Percentiles rank a stretch among this genome's conserved stretches.
phyloP scores from a whole-genome alignment of 257 asterid genomes.

The Solanum bulbocastanum region DNA sequence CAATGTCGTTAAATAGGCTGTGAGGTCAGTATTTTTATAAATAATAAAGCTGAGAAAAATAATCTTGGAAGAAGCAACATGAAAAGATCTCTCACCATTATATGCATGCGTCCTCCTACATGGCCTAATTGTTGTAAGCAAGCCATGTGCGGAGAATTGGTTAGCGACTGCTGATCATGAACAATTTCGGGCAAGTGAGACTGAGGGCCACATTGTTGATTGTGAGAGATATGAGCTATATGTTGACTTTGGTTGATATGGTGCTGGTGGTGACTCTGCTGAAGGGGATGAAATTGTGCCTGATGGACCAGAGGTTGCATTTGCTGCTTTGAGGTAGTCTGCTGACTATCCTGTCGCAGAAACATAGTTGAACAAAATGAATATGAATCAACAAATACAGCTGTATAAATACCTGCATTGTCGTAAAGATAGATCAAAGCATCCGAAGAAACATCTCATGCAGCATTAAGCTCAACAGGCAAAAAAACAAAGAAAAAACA shows the following conservation, averaged over 20 bases:
- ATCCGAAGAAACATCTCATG: not conserved
- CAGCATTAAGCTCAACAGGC: not conserved
- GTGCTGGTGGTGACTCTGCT: slow-evolving; percentile 55
- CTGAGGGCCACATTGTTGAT: slow-evolving; percentile 64
- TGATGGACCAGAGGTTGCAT: slow-evolving; percentile 53
- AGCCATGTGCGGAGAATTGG: slow-evolving; percentile 56
- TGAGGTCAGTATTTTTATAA: not conserved
- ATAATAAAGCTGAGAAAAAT: too few species aligned
- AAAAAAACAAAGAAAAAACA: not conserved
- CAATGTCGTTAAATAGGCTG: not conserved
- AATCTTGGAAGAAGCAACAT: not conserved
- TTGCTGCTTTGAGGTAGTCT: slow-evolving; percentile 57
- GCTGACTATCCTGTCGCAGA: slow-evolving; percentile 40
- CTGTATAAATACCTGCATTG: not conserved
- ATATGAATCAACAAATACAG: not conserved
- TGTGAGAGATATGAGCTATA: slow-evolving; percentile 49
- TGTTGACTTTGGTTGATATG: slow-evolving; percentile 56
- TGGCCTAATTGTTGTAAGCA: slow-evolving; percentile 68
- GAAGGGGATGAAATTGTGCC: slow-evolving; percentile 56
- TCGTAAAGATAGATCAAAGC: not conserved
- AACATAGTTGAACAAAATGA: not conserved
- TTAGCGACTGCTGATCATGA: slow-evolving; percentile 62
- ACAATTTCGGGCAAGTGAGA: slow-evolving; percentile 66
- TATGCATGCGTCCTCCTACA: slow-evolving; percentile 69
- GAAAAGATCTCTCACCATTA: slow-evolving; percentile 37